Conservation (phyloP, 306 rosid genomes). For the Urtica urens region DNA sequence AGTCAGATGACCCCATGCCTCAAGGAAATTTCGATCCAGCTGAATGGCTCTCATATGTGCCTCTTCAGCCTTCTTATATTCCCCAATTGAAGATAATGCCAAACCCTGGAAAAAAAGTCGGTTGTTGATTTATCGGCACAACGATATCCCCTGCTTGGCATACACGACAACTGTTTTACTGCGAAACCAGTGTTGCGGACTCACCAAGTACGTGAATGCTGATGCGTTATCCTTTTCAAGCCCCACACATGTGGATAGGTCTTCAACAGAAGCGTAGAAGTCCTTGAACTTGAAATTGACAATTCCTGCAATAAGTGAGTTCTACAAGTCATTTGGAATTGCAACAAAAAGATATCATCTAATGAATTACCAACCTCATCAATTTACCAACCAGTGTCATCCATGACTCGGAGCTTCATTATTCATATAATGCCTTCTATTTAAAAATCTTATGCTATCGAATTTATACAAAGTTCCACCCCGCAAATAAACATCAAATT, state of each 20-base stretch:
- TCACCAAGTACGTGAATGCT: conserved; percentile 76
- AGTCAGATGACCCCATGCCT: conserved; percentile 79
- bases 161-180: too few relatives aligned
- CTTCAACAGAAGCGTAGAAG: conserved; percentile 60
- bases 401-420: too few relatives aligned
- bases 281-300: conserved; percentile 78
- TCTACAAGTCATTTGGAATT: not conserved
- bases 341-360: not conserved
- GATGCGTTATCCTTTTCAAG: conserved; percentile 61
- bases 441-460: too few relatives aligned
- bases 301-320: conserved; percentile 39
- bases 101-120: conserved; percentile 48
- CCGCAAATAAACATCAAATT: too few relatives aligned
- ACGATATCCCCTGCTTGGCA: too few relatives aligned
- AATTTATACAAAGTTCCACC: too few relatives aligned
- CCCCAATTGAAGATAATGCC: conserved; percentile 71
- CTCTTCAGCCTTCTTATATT: conserved; percentile 71
- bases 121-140: too few relatives aligned
- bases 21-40: conserved; percentile 60
- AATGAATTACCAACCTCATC: not conserved
- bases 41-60: conserved; percentile 68
- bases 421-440: too few relatives aligned
- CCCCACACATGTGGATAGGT: conserved; percentile 61
- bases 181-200: conserved; percentile 15
- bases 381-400: not conserved